These are phyloP conservation scores for Beta corolliflora DNA, from an alignment of 179 eudicot species.

Conservation along the genomic window DNA sequence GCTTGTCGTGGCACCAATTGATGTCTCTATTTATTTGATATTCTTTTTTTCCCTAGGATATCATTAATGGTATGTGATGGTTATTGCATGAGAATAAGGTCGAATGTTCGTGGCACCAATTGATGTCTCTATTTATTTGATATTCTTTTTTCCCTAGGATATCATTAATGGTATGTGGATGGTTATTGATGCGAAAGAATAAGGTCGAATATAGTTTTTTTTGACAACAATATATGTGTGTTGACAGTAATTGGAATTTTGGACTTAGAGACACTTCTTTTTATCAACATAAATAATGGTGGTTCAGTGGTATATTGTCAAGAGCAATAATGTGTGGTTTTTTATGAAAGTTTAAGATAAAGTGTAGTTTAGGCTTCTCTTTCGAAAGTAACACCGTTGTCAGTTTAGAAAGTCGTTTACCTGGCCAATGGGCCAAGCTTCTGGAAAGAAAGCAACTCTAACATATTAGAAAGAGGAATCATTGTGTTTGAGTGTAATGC, in stretches of 20 bases:
- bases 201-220: too few relatives aligned
- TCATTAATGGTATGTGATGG: not conserved
- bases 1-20: not conserved
- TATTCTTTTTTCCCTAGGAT: too few relatives aligned
- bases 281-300: not conserved
- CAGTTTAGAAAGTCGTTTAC: not conserved
- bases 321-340: too few relatives aligned
- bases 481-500: not conserved
- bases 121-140: not conserved
- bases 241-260: not conserved
- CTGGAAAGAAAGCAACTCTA: not conserved
- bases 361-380: not conserved
- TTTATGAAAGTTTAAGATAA: not conserved
- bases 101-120: not conserved
- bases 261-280: not conserved
- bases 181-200: not conserved
- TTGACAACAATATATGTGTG: not conserved
- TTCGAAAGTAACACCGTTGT: not conserved
- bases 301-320: too few relatives aligned
- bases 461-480: not conserved
- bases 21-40: not conserved
- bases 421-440: not conserved
- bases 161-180: too few relatives aligned
- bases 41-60: too few relatives aligned
- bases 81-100: not conserved